Base-by-base conservation (phyloP, 192 early-diverging fungal species). In the Coemansia sp. region DNA sequence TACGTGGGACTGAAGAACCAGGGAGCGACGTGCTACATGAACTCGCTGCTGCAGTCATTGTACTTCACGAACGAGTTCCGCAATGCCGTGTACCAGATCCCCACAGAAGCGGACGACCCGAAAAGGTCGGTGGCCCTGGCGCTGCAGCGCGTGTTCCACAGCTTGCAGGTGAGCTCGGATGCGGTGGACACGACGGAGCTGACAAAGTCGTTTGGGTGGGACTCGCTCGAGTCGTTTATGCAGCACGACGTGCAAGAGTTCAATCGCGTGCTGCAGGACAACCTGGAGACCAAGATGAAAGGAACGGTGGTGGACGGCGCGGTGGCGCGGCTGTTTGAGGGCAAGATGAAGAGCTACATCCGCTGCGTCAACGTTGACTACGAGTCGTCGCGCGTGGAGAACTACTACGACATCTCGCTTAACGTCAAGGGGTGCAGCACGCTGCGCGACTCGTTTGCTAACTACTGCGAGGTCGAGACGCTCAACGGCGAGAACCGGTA, bases 231-330 rank as follows among this genome's bases (percentile, higher is more conserved):
- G 37, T 90, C 94, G 22, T 99, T 98, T 66, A 91, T 89, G 87
- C 96, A 99, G 84, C 98, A 99, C 70, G 98, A 99, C 79, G 93
- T 98, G n/a, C 96, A 98, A 73, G 96, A 98, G 76, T 96, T 99
- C 70, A 96, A 96, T 77, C 87, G 98, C 49, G 94, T 98, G 12
- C 83, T 99, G 47, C 95, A 96, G 76, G 96, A 99, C 74, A 96
- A 94, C 77, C 77, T 99, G 40, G 98, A 98, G 82, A 89, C 79
- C 19, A 97, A 98, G 81, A 99, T 99, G 96, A 96, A 98, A 90
- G 93, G 91, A 53, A 96, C 96, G 8, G 82, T 89, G 36, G 96
- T 90, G 6, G 96, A 98, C 77, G 96, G 96, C 10, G 93, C 94
- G 3, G 94, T 98, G 45, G 84, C 88, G 11, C 87, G 87, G 38